A percentile compares a stretch with the other conserved stretches of the same genome.
Conservation (phyloP, 2,329 filamentous ascomycete genomes). For the Coniochaeta sp. region DNA sequence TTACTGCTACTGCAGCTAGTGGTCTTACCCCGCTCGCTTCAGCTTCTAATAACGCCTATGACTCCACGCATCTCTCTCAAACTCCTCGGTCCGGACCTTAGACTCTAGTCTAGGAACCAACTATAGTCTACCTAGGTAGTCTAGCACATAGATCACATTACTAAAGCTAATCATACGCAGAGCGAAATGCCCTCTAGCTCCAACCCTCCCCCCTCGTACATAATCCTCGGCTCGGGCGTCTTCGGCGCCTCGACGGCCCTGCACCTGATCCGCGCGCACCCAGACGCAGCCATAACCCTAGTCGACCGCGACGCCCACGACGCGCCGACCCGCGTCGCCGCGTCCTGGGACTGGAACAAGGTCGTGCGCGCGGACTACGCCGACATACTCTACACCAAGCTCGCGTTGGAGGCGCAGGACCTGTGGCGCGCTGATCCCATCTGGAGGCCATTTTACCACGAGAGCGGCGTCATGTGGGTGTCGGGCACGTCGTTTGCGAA, state of each 20-base stretch:
- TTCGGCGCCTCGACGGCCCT: slow-evolving; percentile 62
- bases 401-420: slow-evolving; percentile 60
- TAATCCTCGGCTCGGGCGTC: slow-evolving; percentile 59
- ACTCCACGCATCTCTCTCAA: too few species aligned
- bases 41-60: too few species aligned
- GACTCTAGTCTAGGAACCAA: too few species aligned
- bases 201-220: slow-evolving; percentile 26
- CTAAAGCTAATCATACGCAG: too few species aligned
- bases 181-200: too few species aligned
- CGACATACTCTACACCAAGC: slow-evolving; percentile 53
- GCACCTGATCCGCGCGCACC: slow-evolving; percentile 45
- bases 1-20: too few species aligned
- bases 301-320: slow-evolving; percentile 49
- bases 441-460: slow-evolving; percentile 49
- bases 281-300: slow-evolving; percentile 43
- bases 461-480: slow-evolving; percentile 52
- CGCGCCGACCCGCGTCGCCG: slow-evolving; percentile 42
- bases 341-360: slow-evolving; percentile 69
- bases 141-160: too few species aligned
- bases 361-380: slow-evolving; percentile 64
- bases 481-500: slow-evolving; percentile 42
- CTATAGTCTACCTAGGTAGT: too few species aligned
- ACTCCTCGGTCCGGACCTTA: too few species aligned
- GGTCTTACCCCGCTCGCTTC: too few species aligned
- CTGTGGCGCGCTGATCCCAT: slow-evolving; percentile 51